Conservation (phyloP, 2,329 filamentous ascomycete species). For the Penicillium sp. region DNA sequence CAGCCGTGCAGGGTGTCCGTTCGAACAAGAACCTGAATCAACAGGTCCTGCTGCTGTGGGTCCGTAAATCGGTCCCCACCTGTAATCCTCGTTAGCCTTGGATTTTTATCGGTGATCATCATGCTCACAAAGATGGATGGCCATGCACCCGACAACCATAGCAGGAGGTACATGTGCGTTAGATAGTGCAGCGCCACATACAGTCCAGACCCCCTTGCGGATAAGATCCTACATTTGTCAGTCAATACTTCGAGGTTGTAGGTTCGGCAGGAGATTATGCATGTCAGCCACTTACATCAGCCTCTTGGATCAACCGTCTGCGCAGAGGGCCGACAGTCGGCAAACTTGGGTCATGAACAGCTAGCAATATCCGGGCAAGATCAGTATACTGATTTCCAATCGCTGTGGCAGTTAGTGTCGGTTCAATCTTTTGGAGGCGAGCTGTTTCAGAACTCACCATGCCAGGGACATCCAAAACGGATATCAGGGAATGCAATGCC, state of each 20-base stretch:
- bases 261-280: neutral
- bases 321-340: slow-evolving; percentile 20
- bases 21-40: slow-evolving; percentile 23
- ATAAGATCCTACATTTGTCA: slow-evolving; percentile 18
- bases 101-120: neutral
- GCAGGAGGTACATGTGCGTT: slow-evolving; percentile 24
- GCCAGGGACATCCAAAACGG: slow-evolving; percentile 26
- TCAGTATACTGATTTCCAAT: slow-evolving; percentile 28
- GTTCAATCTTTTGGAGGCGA: neutral
- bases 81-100: slow-evolving; percentile 10
- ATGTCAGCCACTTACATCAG: slow-evolving; percentile 19
- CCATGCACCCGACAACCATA: slow-evolving; percentile 29
- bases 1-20: slow-evolving; percentile 23
- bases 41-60: slow-evolving; percentile 22
- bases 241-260: neutral
- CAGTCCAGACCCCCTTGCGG: slow-evolving; percentile 26
- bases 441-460: slow-evolving; percentile 16
- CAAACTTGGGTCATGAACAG: slow-evolving; percentile 18
- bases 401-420: slow-evolving; percentile 6
- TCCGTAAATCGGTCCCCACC: slow-evolving; percentile 28
- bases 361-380: slow-evolving; percentile 19
- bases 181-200: slow-evolving; percentile 27
- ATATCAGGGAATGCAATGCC: slow-evolving; percentile 23
- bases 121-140: slow-evolving; percentile 23
- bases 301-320: slow-evolving; percentile 13